Percentiles rank a stretch among this genome's conserved stretches.
phyloP scores from a whole-genome alignment of 768 basidiomycete species.

The Tricholoma furcatifolium region DNA sequence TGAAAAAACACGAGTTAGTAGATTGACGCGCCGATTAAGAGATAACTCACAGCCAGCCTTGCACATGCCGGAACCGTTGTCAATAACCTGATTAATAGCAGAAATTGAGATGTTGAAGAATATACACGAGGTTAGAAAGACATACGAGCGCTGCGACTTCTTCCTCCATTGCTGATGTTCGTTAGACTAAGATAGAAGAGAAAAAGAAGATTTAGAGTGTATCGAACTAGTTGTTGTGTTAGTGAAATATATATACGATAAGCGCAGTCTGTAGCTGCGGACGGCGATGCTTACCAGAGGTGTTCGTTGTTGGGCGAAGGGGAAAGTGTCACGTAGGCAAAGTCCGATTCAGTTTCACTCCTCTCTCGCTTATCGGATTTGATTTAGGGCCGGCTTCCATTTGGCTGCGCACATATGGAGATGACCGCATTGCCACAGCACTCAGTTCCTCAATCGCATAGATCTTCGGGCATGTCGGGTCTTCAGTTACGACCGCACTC shows the following conservation, averaged over 20 bases:
- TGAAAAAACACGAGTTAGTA: conserved; percentile 20
- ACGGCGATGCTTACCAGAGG: conserved; percentile 21
- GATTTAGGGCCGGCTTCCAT: conserved; percentile 33
- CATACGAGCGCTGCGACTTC: conserved; percentile 49
- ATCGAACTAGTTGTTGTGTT: conserved; percentile 12
- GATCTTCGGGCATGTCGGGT: not conserved
- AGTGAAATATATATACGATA: conserved; percentile 13
- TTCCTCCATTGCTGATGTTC: conserved; percentile 43
- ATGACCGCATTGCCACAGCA: not conserved
- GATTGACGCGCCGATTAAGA: conserved; percentile 8
- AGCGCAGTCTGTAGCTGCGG: conserved; percentile 21
- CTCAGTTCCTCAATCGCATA: not conserved
- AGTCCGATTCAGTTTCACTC: conserved; percentile 16
- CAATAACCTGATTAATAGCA: conserved; percentile 59
- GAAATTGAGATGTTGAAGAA: conserved; percentile 6
- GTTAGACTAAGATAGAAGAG: conserved; percentile 26
- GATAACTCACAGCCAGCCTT: conserved; percentile 91
- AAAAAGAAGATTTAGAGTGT: conserved; percentile 16
- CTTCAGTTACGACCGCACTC: not conserved
- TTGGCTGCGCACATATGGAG: conserved; percentile 10
- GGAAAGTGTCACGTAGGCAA: conserved; percentile 20
- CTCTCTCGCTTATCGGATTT: conserved; percentile 31
- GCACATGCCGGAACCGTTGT: conserved; percentile 99
- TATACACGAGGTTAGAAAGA: conserved; percentile 24
- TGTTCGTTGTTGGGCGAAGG: conserved; percentile 26